Conservation (phyloP, 2,329 filamentous ascomycete genomes). For the Epichloe festucae region DNA sequence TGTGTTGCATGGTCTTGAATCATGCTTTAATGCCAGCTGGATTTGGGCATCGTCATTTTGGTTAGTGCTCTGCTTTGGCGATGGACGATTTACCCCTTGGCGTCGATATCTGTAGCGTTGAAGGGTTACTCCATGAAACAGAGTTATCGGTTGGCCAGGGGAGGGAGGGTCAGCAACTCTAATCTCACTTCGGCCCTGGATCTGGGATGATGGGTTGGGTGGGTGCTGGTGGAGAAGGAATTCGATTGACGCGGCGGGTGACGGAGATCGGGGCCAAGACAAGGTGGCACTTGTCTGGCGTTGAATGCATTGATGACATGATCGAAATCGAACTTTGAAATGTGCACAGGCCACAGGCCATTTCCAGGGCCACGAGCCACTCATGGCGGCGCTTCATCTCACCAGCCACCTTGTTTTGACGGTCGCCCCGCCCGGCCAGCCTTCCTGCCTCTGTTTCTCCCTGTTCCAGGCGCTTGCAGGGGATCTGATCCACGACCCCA, state of each 20-base stretch:
- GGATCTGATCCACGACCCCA: not conserved
- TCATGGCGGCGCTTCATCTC: conserved; percentile 1
- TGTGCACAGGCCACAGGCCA: not conserved
- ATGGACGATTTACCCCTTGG: not conserved
- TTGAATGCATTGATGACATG: not conserved
- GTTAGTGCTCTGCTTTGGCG: not conserved
- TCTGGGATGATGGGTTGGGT: no score
- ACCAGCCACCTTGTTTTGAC: conserved; percentile 21
- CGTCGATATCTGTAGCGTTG: not conserved
- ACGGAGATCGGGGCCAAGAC: no score
- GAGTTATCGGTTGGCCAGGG: not conserved
- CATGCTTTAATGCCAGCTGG: not conserved
- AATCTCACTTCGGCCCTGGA: not conserved
- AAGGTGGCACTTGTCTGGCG: not conserved
- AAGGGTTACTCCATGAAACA: not conserved
- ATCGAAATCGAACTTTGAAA: not conserved
- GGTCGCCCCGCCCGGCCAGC: conserved; percentile 14
- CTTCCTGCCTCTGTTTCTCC: not conserved
- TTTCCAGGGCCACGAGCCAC: not conserved
- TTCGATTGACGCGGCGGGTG: no score
- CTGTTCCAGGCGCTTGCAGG: not conserved
- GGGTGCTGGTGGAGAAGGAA: no score
- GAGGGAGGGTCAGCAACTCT: not conserved
- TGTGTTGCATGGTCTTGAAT: not conserved
- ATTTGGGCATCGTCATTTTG: not conserved